Conservation (phyloP, 768 basidiomycete species). For the Agrocybe chaxingu region DNA sequence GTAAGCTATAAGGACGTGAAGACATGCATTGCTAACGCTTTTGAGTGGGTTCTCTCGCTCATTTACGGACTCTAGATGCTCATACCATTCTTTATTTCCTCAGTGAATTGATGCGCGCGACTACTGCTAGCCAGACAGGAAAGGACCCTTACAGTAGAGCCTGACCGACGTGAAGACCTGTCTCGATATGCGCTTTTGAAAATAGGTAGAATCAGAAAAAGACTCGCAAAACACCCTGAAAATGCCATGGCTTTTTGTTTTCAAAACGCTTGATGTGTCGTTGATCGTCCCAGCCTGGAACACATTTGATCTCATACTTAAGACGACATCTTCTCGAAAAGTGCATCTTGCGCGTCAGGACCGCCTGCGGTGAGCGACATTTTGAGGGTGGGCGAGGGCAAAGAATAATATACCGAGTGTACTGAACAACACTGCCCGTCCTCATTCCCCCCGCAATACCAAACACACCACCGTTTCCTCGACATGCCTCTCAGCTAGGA, state of each 20-base stretch:
- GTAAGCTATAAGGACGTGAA: slow-evolving; percentile 93
- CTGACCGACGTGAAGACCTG: background rate
- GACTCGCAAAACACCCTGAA: slow-evolving; percentile 51
- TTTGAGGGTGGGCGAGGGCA: too few relatives aligned
- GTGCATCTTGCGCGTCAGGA: too few relatives aligned
- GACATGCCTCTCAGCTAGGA: too few relatives aligned
- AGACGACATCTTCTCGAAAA: too few relatives aligned
- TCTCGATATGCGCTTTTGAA: slow-evolving; percentile 26
- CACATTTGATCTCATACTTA: too few relatives aligned
- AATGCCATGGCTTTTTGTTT: slow-evolving; percentile 24
- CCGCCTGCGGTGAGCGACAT: too few relatives aligned
- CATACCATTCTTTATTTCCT: background rate
- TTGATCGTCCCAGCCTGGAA: too few relatives aligned
- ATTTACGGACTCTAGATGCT: slow-evolving; percentile 1
- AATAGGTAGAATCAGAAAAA: slow-evolving; percentile 72
- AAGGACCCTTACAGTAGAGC: slow-evolving; percentile 1
- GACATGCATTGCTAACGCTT: slow-evolving; percentile 78
- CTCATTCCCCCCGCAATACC: too few relatives aligned
- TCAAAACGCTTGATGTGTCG: background rate
- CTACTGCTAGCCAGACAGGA: slow-evolving; percentile 17
- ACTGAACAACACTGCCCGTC: too few relatives aligned
- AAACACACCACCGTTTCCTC: too few relatives aligned
- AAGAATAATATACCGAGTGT: too few relatives aligned
- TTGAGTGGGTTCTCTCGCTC: slow-evolving; percentile 51
- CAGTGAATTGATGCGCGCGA: slow-evolving; percentile 47